A percentile compares a stretch with the other conserved stretches of the same genome.
These are phyloP conservation scores for Penstemon barbatus DNA, from an alignment of 257 asterid species.

Conservation along the genomic window DNA sequence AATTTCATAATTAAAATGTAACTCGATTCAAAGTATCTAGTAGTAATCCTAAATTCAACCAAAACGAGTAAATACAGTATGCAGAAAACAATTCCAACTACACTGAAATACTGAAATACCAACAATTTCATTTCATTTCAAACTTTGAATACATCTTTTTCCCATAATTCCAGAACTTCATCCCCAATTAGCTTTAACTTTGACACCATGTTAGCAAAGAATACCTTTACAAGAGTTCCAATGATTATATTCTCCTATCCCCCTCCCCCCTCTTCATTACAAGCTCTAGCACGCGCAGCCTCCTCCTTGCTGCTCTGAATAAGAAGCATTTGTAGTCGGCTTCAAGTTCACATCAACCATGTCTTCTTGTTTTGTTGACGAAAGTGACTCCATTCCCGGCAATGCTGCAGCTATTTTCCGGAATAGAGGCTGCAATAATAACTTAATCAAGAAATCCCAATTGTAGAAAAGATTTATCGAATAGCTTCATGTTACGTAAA, in stretches of 20 bases:
- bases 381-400: slow-evolving; percentile 56
- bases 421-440: slow-evolving; percentile 47
- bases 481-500: neutral
- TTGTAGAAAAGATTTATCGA: neutral
- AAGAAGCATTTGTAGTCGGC: slow-evolving; percentile 37
- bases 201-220: neutral
- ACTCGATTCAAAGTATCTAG: too few relatives aligned
- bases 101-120: too few relatives aligned
- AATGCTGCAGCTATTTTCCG: slow-evolving; percentile 64
- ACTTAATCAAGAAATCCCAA: neutral
- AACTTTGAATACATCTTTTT: too few relatives aligned
- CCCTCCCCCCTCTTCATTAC: neutral
- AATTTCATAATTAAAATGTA: too few relatives aligned
- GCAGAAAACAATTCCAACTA: too few relatives aligned
- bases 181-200: too few relatives aligned
- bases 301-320: slow-evolving; percentile 49
- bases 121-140: too few relatives aligned
- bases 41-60: too few relatives aligned
- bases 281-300: slow-evolving; percentile 51
- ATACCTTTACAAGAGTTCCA: neutral
- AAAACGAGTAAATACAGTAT: too few relatives aligned
- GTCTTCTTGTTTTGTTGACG: slow-evolving; percentile 50
- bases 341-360: slow-evolving; percentile 62
- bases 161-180: too few relatives aligned
- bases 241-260: neutral